phyloP scores from a whole-genome alignment of 208 protist species.

The Crithidia fasciculata region DNA sequence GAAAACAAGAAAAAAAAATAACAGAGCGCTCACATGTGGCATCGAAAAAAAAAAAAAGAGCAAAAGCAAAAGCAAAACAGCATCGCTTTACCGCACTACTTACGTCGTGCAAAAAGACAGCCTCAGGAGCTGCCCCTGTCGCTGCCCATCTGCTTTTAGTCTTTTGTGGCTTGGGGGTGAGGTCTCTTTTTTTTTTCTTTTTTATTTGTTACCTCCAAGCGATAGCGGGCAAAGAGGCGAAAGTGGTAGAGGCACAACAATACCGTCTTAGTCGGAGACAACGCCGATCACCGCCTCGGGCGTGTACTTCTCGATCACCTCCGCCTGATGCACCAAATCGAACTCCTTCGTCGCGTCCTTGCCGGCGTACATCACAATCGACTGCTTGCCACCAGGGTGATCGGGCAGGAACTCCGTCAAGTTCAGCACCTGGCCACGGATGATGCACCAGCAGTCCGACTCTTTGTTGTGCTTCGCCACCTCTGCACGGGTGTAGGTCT shows the following conservation, averaged over 20 bases:
- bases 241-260: too few species aligned
- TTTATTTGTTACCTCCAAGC: neutral
- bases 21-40: neutral
- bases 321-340: slow-evolving; percentile 47
- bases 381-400: slow-evolving; percentile 66
- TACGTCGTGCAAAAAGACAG: too few species aligned
- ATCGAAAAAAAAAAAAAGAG: neutral
- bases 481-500: slow-evolving; percentile 50
- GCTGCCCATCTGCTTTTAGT: too few species aligned
- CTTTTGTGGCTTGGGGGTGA: neutral
- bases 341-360: slow-evolving; percentile 72
- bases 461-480: slow-evolving; percentile 74
- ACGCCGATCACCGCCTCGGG: slow-evolving; percentile 56
- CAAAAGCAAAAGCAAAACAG: neutral
- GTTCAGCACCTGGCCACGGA: slow-evolving; percentile 58
- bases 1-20: slow-evolving; percentile 27
- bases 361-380: slow-evolving; percentile 62
- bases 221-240: neutral
- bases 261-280: slow-evolving; percentile 30
- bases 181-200: neutral
- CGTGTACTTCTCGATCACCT: slow-evolving; percentile 67
- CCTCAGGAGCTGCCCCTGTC: too few species aligned
- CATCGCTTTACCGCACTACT: too few species aligned
- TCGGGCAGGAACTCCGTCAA: slow-evolving; percentile 56
- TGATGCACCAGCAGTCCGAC: slow-evolving; percentile 62